Evolutionary conservation across 192 early-diverging fungal genomes (phyloP).

Genomic region (Podila clonocystis): DNA sequence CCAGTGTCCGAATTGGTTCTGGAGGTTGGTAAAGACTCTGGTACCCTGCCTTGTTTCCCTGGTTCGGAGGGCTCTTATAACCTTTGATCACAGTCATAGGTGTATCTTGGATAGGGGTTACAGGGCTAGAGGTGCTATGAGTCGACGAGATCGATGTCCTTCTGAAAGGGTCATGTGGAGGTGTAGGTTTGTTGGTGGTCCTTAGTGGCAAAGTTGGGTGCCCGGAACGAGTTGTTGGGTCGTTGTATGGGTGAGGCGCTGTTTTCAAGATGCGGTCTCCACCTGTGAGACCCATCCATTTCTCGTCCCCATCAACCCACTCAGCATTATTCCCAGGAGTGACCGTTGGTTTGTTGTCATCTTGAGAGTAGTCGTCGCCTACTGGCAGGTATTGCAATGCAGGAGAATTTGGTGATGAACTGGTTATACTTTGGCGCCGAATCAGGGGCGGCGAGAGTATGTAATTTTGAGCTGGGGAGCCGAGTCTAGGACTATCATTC

Average conservation of each 20-base stretch:
- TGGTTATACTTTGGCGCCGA: neutral
- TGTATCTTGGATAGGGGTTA: neutral
- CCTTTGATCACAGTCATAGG: neutral
- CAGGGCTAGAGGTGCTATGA: neutral
- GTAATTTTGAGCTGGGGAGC: neutral
- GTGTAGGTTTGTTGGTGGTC: constrained; percentile 35
- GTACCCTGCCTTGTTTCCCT: neutral
- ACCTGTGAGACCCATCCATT: neutral
- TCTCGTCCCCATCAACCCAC: neutral
- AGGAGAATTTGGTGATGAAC: constrained; percentile 6
- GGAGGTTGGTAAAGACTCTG: constrained; percentile 30
- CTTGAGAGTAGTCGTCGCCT: neutral
- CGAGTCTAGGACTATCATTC: neutral
- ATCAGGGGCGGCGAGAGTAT: constrained; percentile 6
- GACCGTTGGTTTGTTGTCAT: neutral
- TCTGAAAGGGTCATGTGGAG: constrained; percentile 37
- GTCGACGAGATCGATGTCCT: constrained; percentile 16
- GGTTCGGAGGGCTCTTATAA: neutral
- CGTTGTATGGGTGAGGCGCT: neutral
- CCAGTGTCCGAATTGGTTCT: constrained; percentile 4
- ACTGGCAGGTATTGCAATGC: constrained; percentile 26
- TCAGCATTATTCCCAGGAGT: neutral
- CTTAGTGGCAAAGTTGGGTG: constrained; percentile 12
- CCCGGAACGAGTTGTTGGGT: neutral
- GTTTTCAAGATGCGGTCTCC: constrained; percentile 12